Conservation (phyloP, 768 basidiomycete genomes). For the Pleurotus giganteus region DNA sequence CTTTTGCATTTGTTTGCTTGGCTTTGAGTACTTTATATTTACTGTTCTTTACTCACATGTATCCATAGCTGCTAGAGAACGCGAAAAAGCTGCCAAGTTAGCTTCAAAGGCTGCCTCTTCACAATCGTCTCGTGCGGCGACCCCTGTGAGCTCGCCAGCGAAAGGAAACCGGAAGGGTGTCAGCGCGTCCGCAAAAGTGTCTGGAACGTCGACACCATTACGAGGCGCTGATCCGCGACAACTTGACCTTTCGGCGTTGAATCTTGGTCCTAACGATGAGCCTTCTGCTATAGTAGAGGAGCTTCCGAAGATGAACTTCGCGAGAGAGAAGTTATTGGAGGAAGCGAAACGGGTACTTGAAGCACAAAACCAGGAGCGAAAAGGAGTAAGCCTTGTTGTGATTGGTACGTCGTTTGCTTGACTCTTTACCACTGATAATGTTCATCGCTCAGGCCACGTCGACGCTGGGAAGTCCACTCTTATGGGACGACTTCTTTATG, state of each 20-base stretch:
- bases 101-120: conserved; percentile 44
- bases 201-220: conserved; percentile 42
- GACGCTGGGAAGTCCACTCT: conserved; percentile 98
- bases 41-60: conserved; percentile 33
- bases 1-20: conserved; percentile 18
- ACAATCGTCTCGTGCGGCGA: conserved; percentile 44
- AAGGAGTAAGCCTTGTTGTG: conserved; percentile 82
- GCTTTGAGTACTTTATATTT: conserved; percentile 21
- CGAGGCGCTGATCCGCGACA: conserved; percentile 51
- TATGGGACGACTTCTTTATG: conserved; percentile 93
- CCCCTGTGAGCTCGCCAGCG: conserved; percentile 39
- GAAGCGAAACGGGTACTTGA: conserved; percentile 63
- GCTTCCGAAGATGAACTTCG: conserved; percentile 62
- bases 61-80: conserved; percentile 74
- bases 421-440: not conserved
- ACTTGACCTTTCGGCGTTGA: conserved; percentile 74
- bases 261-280: conserved; percentile 52
- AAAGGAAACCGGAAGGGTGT: conserved; percentile 42
- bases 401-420: conserved; percentile 57
- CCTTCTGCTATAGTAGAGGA: conserved; percentile 39
- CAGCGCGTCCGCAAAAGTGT: conserved; percentile 28
- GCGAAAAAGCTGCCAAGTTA: conserved; percentile 68
- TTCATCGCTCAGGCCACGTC: conserved; percentile 72
- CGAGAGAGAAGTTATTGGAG: conserved; percentile 79
- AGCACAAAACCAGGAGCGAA: conserved; percentile 52